Evolutionary conservation across 1,139 yeast genomes (phyloP), one percentile per base, ranked within the genome.

Genomic region (Kodamaea suecica): DNA sequence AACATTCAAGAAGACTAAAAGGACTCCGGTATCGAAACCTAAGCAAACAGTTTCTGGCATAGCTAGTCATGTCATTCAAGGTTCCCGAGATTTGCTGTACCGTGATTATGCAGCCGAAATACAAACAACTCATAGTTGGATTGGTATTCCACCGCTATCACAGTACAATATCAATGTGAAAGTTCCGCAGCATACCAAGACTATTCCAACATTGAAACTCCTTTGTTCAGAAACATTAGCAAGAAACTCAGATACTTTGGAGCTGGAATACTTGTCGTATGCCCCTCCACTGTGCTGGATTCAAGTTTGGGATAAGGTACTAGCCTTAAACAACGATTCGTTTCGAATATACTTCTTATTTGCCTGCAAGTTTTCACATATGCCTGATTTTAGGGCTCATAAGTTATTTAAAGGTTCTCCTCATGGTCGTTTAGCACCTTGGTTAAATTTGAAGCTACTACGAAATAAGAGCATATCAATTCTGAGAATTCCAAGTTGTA

Each of bases 191-290:
- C 15, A n/a, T 6, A 27, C 25, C 7, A 27, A 19, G 9, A 16
- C 28, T 14, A 12, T 37, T 13, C 36, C 39, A n/a, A 37, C 54
- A 2, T 43, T 62, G 12, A 52, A 51, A 29, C 41, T 44, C 25
- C 26, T 59, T 5, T 65, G 73, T 40, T 61, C 66, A 1, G 47
- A 47, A 10, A 38, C 43, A 11, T 37, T 68, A 16, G 70, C 73
- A 1, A 40, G 38, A 9, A 55, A 63, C 31, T 52, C 57, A 1
- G 46, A 49, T 4, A 41, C 40, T 3, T 28, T 68, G 5, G 56
- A 50, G 17, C 31, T 47, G 1, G 33, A 41, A 0, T 47, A 53
- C 38, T 43, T 68, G 15, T 51, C 50, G 8, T 36, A 43, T 15
- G 55, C 61, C 1, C 52, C 70, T 1, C 55, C 59, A 59, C 36